Percentiles rank a stretch among this genome's conserved stretches.
Evolutionary conservation across 2,329 filamentous ascomycete species (phyloP).

Genomic region (Diaporthe citri): DNA sequence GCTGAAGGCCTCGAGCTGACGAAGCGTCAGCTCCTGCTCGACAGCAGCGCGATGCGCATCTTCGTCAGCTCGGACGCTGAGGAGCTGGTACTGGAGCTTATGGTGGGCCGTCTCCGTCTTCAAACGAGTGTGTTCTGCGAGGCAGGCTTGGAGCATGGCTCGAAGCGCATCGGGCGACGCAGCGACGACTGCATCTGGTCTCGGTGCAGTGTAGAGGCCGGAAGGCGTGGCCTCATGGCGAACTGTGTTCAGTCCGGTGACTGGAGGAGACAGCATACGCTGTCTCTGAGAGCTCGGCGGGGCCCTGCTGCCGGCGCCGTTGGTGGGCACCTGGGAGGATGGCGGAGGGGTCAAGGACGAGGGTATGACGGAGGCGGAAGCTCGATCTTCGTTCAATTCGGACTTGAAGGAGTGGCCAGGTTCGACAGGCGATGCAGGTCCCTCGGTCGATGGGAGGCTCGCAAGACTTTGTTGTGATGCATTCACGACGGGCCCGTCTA

Average conservation of each 20-base stretch:
- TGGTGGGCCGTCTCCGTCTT: constrained; percentile 91
- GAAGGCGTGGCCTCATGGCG: constrained; percentile 47
- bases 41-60: constrained; percentile 89
- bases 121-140: constrained; percentile 69
- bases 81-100: constrained; percentile 88
- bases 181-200: constrained; percentile 62
- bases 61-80: constrained; percentile 86
- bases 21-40: constrained; percentile 90
- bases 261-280: constrained; percentile 66
- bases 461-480: constrained; percentile 66
- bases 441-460: constrained; percentile 64
- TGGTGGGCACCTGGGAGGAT: constrained; percentile 62
- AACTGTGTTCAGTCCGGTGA: constrained; percentile 56
- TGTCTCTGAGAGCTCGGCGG: constrained; percentile 60
- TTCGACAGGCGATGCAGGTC: constrained; percentile 62
- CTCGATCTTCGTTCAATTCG: constrained; percentile 62
- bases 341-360: constrained; percentile 71
- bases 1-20: constrained; percentile 88
- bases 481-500: constrained; percentile 27
- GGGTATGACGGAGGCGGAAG: constrained; percentile 62
- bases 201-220: constrained; percentile 61
- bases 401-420: constrained; percentile 62
- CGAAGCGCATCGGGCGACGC: constrained; percentile 69
- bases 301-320: constrained; percentile 45
- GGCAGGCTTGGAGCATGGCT: constrained; percentile 65